A percentile compares a stretch with the other conserved stretches of the same genome.
These are phyloP conservation scores for Entomophthora muscae DNA, from an alignment of 371 early-diverging fungal species.

Conservation along the genomic window DNA sequence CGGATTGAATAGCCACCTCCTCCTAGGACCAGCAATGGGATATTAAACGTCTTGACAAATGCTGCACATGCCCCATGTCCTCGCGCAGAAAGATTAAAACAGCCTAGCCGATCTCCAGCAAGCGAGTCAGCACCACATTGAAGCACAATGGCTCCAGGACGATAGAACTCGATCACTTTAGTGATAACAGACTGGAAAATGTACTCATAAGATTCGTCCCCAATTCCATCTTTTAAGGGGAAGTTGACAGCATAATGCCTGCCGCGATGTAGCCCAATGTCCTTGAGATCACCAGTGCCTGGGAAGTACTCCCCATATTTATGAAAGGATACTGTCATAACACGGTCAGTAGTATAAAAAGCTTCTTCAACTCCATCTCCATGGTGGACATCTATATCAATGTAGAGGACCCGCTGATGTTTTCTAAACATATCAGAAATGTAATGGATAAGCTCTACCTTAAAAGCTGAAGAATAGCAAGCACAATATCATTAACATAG, in stretches of 20 bases:
- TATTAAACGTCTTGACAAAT: conserved; percentile 78
- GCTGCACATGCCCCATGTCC: conserved; percentile 83
- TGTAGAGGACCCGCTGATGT: conserved; percentile 92
- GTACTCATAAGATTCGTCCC: conserved; percentile 79
- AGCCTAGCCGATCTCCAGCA: conserved; percentile 96
- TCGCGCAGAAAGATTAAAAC: conserved; percentile 92
- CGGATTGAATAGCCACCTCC: conserved; percentile 99
- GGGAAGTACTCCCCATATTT: conserved; percentile 99
- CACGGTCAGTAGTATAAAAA: conserved; percentile 97
- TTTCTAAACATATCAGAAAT: conserved; percentile 21
- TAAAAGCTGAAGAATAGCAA: conserved; percentile 91
- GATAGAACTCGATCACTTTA: conserved; percentile 83
- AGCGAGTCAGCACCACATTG: conserved; percentile 99
- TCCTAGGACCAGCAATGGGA: conserved; percentile 91
- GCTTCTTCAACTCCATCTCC: conserved; percentile 99
- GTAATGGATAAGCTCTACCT: conserved; percentile 18
- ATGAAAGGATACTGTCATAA: conserved; percentile 98
- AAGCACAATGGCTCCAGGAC: conserved; percentile 92
- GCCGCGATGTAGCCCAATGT: conserved; percentile 75
- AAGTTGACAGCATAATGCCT: conserved; percentile 92
- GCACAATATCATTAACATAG: conserved; percentile 98
- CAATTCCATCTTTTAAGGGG: conserved; percentile 94
- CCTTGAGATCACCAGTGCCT: conserved; percentile 85
- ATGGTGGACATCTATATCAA: conserved; percentile 99
- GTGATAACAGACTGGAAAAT: conserved; percentile 64